Evolutionary conservation across 306 rosid genomes (phyloP), one percentile per base, ranked within the genome.

Genomic region (Astragalus membranaceus): DNA sequence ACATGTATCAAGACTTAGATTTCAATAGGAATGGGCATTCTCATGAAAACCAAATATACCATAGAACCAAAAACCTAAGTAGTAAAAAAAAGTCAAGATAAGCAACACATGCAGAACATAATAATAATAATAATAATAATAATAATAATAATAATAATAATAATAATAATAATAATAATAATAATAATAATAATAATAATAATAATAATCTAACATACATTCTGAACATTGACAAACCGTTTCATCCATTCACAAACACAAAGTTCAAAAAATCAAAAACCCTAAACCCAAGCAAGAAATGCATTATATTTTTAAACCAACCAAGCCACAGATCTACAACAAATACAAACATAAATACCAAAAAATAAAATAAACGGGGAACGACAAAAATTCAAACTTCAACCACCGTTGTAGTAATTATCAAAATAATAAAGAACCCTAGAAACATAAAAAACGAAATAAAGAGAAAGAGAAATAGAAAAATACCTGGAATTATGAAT

Each of bases 231-330:
- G 50, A 29, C 33, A 74, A 77, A 73, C 69, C 13, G 50, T 48
- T 13, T 16, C 54, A 67, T 60, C 66, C 75, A 44, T 64, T 75
- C 42, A 43, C 20, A 64, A 33, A 49, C 33, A 10, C 23, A 20
- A 10, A 13, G 46, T 14, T 26, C 2, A 26, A 26, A 26, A 26
- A 30, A 57, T 67, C n/a, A 35, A 48, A 77, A 77, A 77, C 79
- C 85, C 82, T 68, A 73, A 67, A 64, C 58, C 43, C 39, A 29
- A 30, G 30, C 57, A 64, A 64, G 29, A 75, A 69, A 69, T 8
- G 29, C 66, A 69, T 43, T 53, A 32, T 3, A 54, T 33, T 53
- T 61, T 39, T 51, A 76, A 57, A 67, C 51, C 3, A 73, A 77
- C 61, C 58, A 39, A 15, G 52, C 64, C 6, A 36, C 53, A 60